Conservation (phyloP, 768 basidiomycete species). For the Tylopilus balloui region DNA sequence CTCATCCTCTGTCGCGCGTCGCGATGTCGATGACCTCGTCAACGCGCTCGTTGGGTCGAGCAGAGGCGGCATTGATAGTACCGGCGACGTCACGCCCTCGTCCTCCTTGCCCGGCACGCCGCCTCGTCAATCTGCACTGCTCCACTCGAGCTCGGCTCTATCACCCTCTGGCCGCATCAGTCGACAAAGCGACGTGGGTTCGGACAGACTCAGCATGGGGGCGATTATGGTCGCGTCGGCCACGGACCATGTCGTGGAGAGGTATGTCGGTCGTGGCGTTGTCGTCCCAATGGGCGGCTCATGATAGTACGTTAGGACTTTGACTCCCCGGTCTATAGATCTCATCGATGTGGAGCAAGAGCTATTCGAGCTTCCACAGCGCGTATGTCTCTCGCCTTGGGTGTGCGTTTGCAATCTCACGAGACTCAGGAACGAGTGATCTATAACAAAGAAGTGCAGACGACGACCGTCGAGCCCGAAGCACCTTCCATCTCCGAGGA, state of each 20-base stretch:
- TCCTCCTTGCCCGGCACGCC: conserved; percentile 74
- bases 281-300: neutral
- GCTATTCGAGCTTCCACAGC: conserved; percentile 83
- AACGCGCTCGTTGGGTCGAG: conserved; percentile 48
- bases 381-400: conserved; percentile 42
- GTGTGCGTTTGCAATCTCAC: neutral
- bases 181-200: conserved; percentile 63
- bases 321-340: conserved; percentile 65
- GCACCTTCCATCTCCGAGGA: conserved; percentile 54
- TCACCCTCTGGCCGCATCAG: conserved; percentile 60
- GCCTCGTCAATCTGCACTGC: conserved; percentile 35
- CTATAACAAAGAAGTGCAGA: conserved; percentile 85
- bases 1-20: conserved; percentile 40
- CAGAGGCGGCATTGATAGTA: conserved; percentile 49
- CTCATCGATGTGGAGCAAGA: conserved; percentile 89
- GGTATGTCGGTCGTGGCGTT: conserved; percentile 40
- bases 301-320: conserved; percentile 38
- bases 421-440: conserved; percentile 62
- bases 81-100: conserved; percentile 58
- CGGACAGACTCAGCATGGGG: conserved; percentile 42
- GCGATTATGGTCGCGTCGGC: conserved; percentile 44
- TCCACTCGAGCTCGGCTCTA: conserved; percentile 35
- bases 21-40: conserved; percentile 71
- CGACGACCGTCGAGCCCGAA: conserved; percentile 58
- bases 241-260: conserved; percentile 66